Evolutionary conservation across 495 filamentous ascomycete species (phyloP), one percentile per base, ranked within the genome.

Genomic region (Penicillium pancosmium): DNA sequence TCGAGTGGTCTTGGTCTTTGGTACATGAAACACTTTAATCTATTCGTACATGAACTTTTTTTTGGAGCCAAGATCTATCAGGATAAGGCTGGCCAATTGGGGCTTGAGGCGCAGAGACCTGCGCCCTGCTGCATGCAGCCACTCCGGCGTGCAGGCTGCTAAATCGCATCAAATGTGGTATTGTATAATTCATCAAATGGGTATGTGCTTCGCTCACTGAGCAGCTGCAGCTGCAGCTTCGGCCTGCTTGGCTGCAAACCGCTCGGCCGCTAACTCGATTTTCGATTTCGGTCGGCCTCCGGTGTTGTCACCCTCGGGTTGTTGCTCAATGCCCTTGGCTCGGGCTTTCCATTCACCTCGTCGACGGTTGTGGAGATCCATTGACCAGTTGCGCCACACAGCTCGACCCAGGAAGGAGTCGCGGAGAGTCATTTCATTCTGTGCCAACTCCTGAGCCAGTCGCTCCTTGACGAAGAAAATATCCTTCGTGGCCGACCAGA

Each of bases 321-420:
- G 49, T 43, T 56, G 58, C n/a, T 72, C 63, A 46, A 69, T 49
- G 2, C 70, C 84, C 75, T 88, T 90, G 15, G 85, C 87, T 72
- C 85, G 85, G 19, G 75, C 72, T 27, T 86, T 80, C 91, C 91
- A 95, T 36, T 92, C 88, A 19, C 74, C 78, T 40, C 85, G 73
- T 50, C 84, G 78, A 48, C 85, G 76, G 62, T 88, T 90, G 74
- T 88, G 98, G 21, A 93, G 67, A 73, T 98, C 94, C 76, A 96
- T 92, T 53, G 81, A 84, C 95, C 94, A 98, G 59, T 94, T 91
- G 54, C 88, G 79, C 93, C 92, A 97, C 11, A 96, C 91, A 3
- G 87, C 88, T 6, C 92, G 77, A 3, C 94, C 94, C 23, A 88
- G 78, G 62, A 83, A 88, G 0, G 86, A 88, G 56, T 91, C 87